Evolutionary conservation across 805 yeast genomes (phyloP), one percentile per base, ranked within the genome.

Genomic region (Maudiozyma bulderi): DNA sequence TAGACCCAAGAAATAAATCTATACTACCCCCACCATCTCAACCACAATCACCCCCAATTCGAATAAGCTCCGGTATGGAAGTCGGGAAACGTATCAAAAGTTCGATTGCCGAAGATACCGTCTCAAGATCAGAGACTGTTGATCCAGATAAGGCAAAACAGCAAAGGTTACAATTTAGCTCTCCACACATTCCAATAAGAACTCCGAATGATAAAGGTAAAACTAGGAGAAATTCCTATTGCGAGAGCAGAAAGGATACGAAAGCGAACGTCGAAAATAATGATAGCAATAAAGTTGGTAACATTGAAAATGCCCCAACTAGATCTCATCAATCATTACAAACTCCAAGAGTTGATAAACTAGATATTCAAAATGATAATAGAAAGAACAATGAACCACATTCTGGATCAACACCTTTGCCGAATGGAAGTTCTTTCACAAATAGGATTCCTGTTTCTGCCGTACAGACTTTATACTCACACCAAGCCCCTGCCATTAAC

Each of bases 301-400:
- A 20, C 26, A 20, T 20, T 20, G 4, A 39, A 43, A 37, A 38
- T 31, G 20, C 46, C 7, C 20, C n/a, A 8, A 9, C 31, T 46
- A 41, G 30, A n/a, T 6, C 39, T 8, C 45, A 34, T 4, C 26
- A n/a, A 34, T n/a, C 38, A 5, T 14, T 41, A 28, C 47, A 52
- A 3, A 52, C 60, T 28, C 52, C 64, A 45, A 62, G 73, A 53
- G 65, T 68, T 44, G 73, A 72, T 10, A 66, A 66, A 69, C 56
- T 69, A 13, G 58, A 66, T 29, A 68, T 64, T 37, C 73, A 28
- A 28, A 26, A 26, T 15, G 30, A 39, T 5, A 29, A 40, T 29
- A n/a, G 31, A 11, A 29, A 29, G 7, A n/a, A 40, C 1, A 10
- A 13, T 29, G 33, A 29, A 40, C 32, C 33, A 28, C 40, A 38